A percentile compares a stretch with the other conserved stretches of the same genome.
These are phyloP conservation scores for Rhizopus stolonifer DNA, from an alignment of 371 early-diverging fungal species.

Conservation along the genomic window DNA sequence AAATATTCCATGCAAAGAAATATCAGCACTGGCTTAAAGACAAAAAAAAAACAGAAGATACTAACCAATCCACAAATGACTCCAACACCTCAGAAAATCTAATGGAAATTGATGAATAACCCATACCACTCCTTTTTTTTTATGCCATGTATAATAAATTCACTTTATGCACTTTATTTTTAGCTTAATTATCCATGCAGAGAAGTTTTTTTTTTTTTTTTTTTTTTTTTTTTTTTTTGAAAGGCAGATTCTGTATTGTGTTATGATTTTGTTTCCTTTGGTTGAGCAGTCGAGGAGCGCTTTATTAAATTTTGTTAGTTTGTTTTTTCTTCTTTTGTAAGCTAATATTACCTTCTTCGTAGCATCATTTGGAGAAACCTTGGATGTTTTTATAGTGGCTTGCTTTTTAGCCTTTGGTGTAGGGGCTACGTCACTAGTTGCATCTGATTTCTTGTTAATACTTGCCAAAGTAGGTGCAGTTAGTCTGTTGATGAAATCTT, in stretches of 20 bases:
- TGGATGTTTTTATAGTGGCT: neutral
- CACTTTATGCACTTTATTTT: no score
- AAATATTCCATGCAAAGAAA: conserved; percentile 34
- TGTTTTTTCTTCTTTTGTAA: neutral
- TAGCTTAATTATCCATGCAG: neutral
- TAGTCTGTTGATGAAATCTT: conserved; percentile 17
- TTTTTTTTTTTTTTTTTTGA: neutral
- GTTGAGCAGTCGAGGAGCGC: neutral
- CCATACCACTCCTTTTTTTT: neutral
- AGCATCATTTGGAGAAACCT: neutral
- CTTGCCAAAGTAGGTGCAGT: conserved; percentile 22
- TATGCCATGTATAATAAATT: no score
- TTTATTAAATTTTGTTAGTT: neutral
- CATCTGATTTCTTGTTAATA: conserved; percentile 9
- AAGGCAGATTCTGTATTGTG: neutral
- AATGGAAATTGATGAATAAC: conserved; percentile 14
- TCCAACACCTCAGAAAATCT: conserved; percentile 3
- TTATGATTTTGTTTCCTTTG: neutral
- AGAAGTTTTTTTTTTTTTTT: neutral
- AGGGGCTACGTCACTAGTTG: neutral
- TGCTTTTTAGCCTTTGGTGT: neutral
- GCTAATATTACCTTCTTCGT: neutral
- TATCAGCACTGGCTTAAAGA: conserved; percentile 45
- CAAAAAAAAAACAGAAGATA: neutral
- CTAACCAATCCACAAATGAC: neutral